Evolutionary conservation across 1,284 basidiomycete species (phyloP).

Genomic region (Psilocybe mexicana): DNA sequence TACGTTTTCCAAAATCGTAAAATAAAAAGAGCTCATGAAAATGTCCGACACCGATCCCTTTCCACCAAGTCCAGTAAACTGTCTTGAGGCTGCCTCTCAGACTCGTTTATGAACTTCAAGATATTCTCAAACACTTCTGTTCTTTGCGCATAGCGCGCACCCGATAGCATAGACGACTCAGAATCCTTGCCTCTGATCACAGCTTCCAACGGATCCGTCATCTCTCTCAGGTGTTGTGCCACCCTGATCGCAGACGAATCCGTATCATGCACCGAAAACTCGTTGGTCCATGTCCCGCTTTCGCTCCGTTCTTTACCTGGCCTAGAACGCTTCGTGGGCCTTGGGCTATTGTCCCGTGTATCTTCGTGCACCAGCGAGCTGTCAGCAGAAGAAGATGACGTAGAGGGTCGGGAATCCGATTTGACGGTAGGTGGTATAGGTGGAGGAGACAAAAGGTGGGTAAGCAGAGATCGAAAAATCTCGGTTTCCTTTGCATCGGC

Average conservation of each 20-base stretch:
- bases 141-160: slow-evolving; percentile 54
- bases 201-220: slow-evolving; percentile 22
- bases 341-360: slow-evolving; percentile 17
- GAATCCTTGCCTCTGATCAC: slow-evolving; percentile 13
- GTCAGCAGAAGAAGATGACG: slow-evolving; percentile 13
- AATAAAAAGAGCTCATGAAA: not conserved
- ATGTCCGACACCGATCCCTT: slow-evolving; percentile 26
- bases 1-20: not conserved
- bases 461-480: slow-evolving; percentile 65
- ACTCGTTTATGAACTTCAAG: slow-evolving; percentile 59
- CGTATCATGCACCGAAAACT: slow-evolving; percentile 25
- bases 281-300: slow-evolving; percentile 27
- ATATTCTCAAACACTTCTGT: slow-evolving; percentile 69
- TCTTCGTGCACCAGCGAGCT: slow-evolving; percentile 17
- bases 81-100: slow-evolving; percentile 63
- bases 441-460: slow-evolving; percentile 55
- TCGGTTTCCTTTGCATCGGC: slow-evolving; percentile 58
- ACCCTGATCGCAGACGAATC: slow-evolving; percentile 12
- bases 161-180: slow-evolving; percentile 23
- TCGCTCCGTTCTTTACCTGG: slow-evolving; percentile 18
- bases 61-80: slow-evolving; percentile 57
- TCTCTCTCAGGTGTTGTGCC: slow-evolving; percentile 22
- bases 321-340: slow-evolving; percentile 21
- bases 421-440: not conserved
- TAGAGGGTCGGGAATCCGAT: not conserved